Conservation (phyloP, 164 flowering plant species). For the Berberis thunbergii region DNA sequence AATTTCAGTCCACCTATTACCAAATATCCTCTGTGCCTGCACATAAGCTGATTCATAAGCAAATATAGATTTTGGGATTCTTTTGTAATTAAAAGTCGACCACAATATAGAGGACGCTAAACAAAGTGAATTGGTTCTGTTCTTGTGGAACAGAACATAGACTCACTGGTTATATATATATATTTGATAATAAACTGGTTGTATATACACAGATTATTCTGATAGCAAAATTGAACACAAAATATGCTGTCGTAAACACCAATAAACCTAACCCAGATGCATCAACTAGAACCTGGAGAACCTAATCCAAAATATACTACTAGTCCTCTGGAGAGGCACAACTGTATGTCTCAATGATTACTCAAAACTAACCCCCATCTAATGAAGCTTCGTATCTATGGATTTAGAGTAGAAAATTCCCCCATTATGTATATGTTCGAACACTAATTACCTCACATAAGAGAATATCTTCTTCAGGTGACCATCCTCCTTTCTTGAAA, state of each 20-base stretch:
- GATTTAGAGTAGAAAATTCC: neutral
- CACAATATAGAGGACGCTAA: neutral
- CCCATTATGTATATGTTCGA: neutral
- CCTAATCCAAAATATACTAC: too few relatives aligned
- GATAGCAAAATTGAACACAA: too few relatives aligned
- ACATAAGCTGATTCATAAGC: slow-evolving; percentile 4
- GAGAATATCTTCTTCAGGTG: slow-evolving; percentile 87
- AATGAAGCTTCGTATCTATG: neutral
- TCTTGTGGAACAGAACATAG: neutral
- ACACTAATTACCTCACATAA: slow-evolving; percentile 71
- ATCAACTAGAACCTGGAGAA: too few relatives aligned
- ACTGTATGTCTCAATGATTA: too few relatives aligned
- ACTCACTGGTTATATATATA: too few relatives aligned
- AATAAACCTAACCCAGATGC: too few relatives aligned
- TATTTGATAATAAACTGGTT: too few relatives aligned
- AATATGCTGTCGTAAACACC: too few relatives aligned
- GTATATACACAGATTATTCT: too few relatives aligned
- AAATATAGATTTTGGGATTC: too few relatives aligned
- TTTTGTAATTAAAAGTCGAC: neutral
- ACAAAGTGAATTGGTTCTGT: neutral
- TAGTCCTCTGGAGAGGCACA: too few relatives aligned
- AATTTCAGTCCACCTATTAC: slow-evolving; percentile 97
- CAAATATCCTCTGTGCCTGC: slow-evolving; percentile 93
- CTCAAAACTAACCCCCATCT: neutral
- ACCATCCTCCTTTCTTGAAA: slow-evolving; percentile 98